phyloP scores from a whole-genome alignment of 768 basidiomycete genomes.

The Rossbeevera mucosa region DNA sequence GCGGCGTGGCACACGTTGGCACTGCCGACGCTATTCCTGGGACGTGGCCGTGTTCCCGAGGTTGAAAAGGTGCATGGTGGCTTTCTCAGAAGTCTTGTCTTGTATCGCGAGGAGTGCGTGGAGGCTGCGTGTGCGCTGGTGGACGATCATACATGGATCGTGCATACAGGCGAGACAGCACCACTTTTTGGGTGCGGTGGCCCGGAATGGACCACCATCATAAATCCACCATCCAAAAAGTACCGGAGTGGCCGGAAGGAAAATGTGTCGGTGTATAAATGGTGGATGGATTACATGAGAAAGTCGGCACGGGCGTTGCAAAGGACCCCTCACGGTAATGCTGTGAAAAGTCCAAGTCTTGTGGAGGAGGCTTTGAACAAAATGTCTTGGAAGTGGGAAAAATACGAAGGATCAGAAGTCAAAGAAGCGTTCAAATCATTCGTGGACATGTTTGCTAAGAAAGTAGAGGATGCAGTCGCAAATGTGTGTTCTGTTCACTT shows the following conservation, averaged over 20 bases:
- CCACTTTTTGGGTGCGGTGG: background rate
- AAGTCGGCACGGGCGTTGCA: constrained; percentile 6
- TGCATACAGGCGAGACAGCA: background rate
- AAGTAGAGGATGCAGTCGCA: constrained; percentile 6
- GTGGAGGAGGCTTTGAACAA: background rate
- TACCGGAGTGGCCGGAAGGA: constrained; percentile 6
- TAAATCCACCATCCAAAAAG: too few species aligned
- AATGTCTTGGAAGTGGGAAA: constrained; percentile 2
- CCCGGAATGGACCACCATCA: background rate
- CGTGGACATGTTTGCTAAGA: constrained; percentile 7
- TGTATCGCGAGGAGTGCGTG: constrained; percentile 7
- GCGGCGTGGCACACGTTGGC: too few species aligned
- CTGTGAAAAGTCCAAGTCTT: constrained; percentile 1
- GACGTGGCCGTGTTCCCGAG: too few species aligned
- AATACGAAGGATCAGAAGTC: background rate
- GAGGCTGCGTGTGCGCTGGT: background rate
- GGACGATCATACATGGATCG: constrained; percentile 6
- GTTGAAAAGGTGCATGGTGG: constrained; percentile 9
- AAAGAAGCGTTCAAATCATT: constrained; percentile 6
- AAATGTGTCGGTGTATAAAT: background rate
- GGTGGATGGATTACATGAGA: constrained; percentile 15
- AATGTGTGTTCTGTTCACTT: background rate
- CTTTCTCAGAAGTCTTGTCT: constrained; percentile 1
- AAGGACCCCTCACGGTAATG: background rate
- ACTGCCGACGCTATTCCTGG: too few species aligned